These are phyloP conservation scores for Amphichorda felina DNA, from an alignment of 2,329 filamentous ascomycete genomes.

Conservation along the genomic window DNA sequence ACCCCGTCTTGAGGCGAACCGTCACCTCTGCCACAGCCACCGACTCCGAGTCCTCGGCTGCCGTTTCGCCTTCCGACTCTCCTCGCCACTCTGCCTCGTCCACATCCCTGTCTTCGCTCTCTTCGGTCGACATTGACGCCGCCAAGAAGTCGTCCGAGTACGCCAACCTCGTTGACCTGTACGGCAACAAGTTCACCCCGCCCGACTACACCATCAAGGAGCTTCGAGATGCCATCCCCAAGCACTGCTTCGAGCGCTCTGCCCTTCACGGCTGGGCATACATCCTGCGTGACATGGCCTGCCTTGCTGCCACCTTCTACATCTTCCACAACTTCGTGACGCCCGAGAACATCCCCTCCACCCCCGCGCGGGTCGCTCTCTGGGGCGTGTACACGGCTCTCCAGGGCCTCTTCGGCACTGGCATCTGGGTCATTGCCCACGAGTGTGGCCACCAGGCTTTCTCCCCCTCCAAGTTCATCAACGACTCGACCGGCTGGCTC, in stretches of 20 bases:
- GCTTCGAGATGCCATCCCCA: slow-evolving; percentile 91
- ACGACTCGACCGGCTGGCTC: slow-evolving; percentile 87
- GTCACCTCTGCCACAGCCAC: slow-evolving; percentile 33
- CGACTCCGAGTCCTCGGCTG: slow-evolving; percentile 42
- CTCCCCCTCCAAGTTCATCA: slow-evolving; percentile 80
- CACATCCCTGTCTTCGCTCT: slow-evolving; percentile 85
- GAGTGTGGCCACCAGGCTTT: slow-evolving; percentile 97
- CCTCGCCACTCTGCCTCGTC: slow-evolving; percentile 60
- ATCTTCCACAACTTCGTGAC: slow-evolving; percentile 85
- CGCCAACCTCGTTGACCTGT: slow-evolving; percentile 72
- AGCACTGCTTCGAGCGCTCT: slow-evolving; percentile 92
- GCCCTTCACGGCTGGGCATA: slow-evolving; percentile 65
- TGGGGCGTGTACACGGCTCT: slow-evolving; percentile 61
- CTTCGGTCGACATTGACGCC: slow-evolving; percentile 42
- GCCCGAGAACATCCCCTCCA: slow-evolving; percentile 66
- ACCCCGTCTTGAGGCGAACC: slow-evolving; percentile 34
- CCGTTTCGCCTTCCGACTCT: slow-evolving; percentile 46
- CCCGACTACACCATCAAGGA: slow-evolving; percentile 97
- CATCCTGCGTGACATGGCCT: slow-evolving; percentile 68
- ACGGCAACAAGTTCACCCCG: slow-evolving; percentile 87
- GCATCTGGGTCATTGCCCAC: slow-evolving; percentile 92
- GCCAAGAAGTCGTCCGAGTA: slow-evolving; percentile 20
- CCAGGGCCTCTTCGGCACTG: slow-evolving; percentile 88
- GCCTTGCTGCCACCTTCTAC: slow-evolving; percentile 67
- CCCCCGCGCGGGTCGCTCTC: slow-evolving; percentile 49